Evolutionary conservation across 306 rosid species (phyloP), one percentile per base, ranked within the genome.

Genomic region (Prinsepia uniflora): DNA sequence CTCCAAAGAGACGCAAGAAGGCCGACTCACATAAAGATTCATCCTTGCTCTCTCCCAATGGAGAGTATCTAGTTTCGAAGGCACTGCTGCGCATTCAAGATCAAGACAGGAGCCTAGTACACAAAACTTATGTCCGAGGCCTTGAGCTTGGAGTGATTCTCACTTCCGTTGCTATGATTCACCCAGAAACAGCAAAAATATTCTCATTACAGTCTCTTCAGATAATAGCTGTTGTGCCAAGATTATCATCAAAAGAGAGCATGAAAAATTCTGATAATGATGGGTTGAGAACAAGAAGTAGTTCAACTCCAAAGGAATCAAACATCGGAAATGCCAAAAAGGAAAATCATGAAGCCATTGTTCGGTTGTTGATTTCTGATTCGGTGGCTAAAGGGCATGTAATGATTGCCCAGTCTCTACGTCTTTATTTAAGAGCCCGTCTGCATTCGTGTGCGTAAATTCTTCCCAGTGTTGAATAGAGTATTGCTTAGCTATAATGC

Each of bases 321-420:
- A 84, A 80, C 60, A 72, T 47, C 67, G 87, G 76, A 80, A 72
- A 80, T 63, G 90, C 75, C 72, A 78, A 78, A 79, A 86, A 73
- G 72, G 85, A 82, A 58, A 55, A 69, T 72, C 75, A 36, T 65
- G 89, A 81, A 76, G 81, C 86, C 78, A 57, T 86, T 84, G 89
- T 87, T 83, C 84, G 64, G 81, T 74, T 90, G 63, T 71, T 90
- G 77, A 63, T 73, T 79, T 90, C 96, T 43, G 93, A 90, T 67
- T 87, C 91, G 63, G 94, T 93, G 79, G 87, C 91, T 72, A 83
- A 83, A 84, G 98, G 98, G 44, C 97, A 90, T 83, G 78, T 90
- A 74, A 93, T 90, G 97, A 67, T 93, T 71, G 87, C 94, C 24
- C 84, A 77, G 62, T 83, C 97, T 74, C 92, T 90, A 78, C 88